Evolutionary conservation across 139 green algal genomes (phyloP), one percentile per base, ranked within the genome.

Genomic region (Ettlia oleoabundans): DNA sequence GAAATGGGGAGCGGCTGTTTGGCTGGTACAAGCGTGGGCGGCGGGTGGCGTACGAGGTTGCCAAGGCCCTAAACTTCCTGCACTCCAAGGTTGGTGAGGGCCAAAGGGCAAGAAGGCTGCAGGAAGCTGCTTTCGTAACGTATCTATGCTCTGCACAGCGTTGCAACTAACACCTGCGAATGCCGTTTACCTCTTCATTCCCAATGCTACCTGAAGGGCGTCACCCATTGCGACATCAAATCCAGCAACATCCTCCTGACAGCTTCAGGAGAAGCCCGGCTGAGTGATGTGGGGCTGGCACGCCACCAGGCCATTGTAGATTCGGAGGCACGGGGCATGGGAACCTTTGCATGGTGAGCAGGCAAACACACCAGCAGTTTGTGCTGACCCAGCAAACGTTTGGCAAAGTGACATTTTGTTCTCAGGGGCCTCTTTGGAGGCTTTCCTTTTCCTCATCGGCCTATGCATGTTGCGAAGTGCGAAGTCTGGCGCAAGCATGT

Each of bases 231-330:
- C 40, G 67, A 75, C 67, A 35, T 75, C 19, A 75, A 75, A 40
- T 58, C 40, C 67, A 37, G 67, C 67, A 75, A 75, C 67, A 28
- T 58, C 40, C 40, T 75, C 40, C 67, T 75, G 67, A 75, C 67
- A 6, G 38, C 67, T 15, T 9, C 18, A 15, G 55, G 55, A 28
- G 55, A 28, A 28, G 67, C 67, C 38, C 42, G 43, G 67, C 67
- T 75, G 67, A 38, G 15, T 7, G 67, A 75, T 38, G 67, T 75
- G 19, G 67, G 32, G 5, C n/a, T 75, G 32, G 37, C 40, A 19
- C 40, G 67, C 40, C 40, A 52, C 32, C 40, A 55, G 40, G n/a
- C 41, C 35, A 18, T 37, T 22, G 19, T 28, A 3, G 24, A 26
- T 26, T 22, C 35, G 24, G 55, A 38, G 13, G 67, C 47, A 15